These are phyloP conservation scores for Pseudozyma hubeiensis DNA, from an alignment of 1,284 basidiomycete species.

Conservation along the genomic window DNA sequence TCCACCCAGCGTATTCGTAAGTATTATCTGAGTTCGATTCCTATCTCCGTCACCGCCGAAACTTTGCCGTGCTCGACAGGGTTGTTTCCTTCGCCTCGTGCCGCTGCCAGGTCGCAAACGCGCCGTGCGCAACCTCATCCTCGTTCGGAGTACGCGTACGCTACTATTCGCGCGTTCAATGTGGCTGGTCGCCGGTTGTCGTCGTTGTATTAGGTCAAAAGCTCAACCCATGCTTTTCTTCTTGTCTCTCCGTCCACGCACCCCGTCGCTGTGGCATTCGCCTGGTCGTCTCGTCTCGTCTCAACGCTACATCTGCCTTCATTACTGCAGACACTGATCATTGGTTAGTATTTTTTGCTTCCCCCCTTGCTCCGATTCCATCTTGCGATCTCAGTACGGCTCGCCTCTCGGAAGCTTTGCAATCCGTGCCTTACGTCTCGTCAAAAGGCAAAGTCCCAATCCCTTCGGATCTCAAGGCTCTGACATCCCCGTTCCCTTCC, in stretches of 20 bases:
- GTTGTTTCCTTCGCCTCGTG: too few relatives aligned
- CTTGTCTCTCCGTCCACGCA: neutral
- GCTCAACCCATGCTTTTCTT: conserved; percentile 18
- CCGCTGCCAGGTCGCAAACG: too few relatives aligned
- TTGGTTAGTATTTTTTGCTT: conserved; percentile 53
- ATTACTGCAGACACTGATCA: conserved; percentile 53
- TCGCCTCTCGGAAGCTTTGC: neutral
- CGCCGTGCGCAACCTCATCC: too few relatives aligned
- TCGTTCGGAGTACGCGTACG: neutral
- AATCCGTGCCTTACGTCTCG: conserved; percentile 1
- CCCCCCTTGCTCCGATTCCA: conserved; percentile 14
- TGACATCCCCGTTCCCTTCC: conserved; percentile 52
- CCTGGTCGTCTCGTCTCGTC: neutral
- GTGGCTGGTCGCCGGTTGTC: neutral
- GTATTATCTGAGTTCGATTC: conserved; percentile 5
- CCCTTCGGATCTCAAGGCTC: conserved; percentile 19
- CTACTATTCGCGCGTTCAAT: too few relatives aligned
- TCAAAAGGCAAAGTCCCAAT: conserved; percentile 27
- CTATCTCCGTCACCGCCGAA: neutral
- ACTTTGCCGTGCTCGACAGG: neutral
- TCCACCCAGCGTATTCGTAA: conserved; percentile 63
- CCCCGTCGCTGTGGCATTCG: neutral
- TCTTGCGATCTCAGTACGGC: conserved; percentile 1
- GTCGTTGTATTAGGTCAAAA: conserved; percentile 4
- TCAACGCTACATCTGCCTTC: conserved; percentile 1